Evolutionary conservation across 2,329 filamentous ascomycete genomes (phyloP).

Genomic region (Aspergillus quadricinctus): DNA sequence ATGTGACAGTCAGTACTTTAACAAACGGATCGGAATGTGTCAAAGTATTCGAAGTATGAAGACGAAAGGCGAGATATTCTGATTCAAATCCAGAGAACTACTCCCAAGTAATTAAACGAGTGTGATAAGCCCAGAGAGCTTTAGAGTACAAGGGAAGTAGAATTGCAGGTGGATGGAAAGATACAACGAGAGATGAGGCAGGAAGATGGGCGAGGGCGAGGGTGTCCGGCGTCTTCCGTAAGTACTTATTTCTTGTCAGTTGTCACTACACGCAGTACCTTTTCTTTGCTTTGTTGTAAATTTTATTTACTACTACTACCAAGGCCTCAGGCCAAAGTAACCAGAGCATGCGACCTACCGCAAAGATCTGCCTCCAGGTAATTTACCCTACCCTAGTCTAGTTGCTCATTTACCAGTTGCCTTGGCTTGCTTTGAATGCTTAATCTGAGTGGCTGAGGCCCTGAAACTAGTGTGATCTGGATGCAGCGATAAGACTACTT

Average conservation of each 20-base stretch:
- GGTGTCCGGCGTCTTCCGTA: not conserved
- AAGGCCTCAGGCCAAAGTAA: not conserved
- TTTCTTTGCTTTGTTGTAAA: not conserved
- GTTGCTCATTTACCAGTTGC: not conserved
- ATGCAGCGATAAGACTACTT: not conserved
- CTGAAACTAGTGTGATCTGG: constrained; percentile 5
- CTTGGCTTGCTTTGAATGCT: not conserved
- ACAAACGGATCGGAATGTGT: not conserved
- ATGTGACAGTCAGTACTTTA: too few relatives aligned
- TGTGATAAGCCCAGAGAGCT: not conserved
- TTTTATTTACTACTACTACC: not conserved
- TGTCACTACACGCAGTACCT: not conserved
- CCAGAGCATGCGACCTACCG: not conserved
- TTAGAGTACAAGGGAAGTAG: not conserved
- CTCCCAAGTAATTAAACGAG: not conserved
- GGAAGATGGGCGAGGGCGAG: constrained; percentile 3
- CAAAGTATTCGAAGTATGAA: not conserved
- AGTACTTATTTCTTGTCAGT: not conserved
- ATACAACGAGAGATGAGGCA: not conserved
- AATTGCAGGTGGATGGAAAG: not conserved
- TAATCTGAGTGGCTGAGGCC: not conserved
- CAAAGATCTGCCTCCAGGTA: not conserved
- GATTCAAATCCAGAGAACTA: not conserved
- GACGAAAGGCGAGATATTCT: not conserved
- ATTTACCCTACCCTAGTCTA: too few relatives aligned